Percentiles rank a stretch among this genome's conserved stretches.
phyloP scores from a whole-genome alignment of 1,284 basidiomycete species.

The Sporisorium scitamineum region DNA sequence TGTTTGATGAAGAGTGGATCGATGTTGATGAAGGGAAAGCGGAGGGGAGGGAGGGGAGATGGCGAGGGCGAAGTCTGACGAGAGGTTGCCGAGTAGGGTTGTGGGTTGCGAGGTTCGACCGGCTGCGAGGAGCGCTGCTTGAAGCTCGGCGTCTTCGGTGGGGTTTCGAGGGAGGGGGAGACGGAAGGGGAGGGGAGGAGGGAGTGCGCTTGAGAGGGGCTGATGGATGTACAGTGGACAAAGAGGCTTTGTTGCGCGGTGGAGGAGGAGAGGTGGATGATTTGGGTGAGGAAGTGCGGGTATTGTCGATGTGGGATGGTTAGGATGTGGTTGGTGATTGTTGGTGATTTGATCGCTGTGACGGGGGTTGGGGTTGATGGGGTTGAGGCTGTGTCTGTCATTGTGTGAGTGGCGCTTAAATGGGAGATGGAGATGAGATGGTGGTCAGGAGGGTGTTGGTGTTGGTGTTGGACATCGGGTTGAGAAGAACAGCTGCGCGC shows the following conservation, averaged over 20 bases:
- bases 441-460: background rate
- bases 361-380: background rate
- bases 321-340: slow-evolving; percentile 36
- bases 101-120: slow-evolving; percentile 9
- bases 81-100: slow-evolving; percentile 12
- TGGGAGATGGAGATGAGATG: background rate
- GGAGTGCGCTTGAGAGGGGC: slow-evolving; percentile 12
- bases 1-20: slow-evolving; percentile 8
- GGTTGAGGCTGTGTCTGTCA: background rate
- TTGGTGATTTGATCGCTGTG: background rate
- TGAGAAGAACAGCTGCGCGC: slow-evolving; percentile 1
- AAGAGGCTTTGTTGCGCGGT: slow-evolving; percentile 16
- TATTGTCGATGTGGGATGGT: slow-evolving; percentile 22
- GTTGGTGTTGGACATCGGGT: slow-evolving; percentile 3
- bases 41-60: slow-evolving; percentile 14
- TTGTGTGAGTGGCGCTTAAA: background rate
- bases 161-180: background rate
- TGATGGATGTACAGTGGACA: slow-evolving; percentile 25
- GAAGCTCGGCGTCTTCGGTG: slow-evolving; percentile 21
- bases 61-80: slow-evolving; percentile 47
- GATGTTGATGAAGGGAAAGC: background rate
- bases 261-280: slow-evolving; percentile 16
- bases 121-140: slow-evolving; percentile 18
- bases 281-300: slow-evolving; percentile 29
- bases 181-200: background rate